Evolutionary conservation across 164 flowering plant genomes (phyloP).

Genomic region (Paratinospora sagittata): DNA sequence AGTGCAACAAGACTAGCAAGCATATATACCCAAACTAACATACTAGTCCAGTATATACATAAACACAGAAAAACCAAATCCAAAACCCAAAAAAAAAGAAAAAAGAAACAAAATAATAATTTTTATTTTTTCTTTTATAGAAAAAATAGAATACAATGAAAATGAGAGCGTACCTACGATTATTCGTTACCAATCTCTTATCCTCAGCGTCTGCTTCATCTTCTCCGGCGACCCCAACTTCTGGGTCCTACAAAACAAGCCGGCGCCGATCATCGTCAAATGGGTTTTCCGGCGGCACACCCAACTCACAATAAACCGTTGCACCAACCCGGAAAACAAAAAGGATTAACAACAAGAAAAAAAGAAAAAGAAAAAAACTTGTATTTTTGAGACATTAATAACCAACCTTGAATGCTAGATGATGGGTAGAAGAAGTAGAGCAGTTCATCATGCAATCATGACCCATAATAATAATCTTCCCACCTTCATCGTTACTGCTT

Average conservation of each 20-base stretch:
- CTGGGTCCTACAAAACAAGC: conserved; percentile 4
- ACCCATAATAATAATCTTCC: too few species aligned
- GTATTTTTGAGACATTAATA: too few species aligned
- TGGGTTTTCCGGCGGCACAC: background rate
- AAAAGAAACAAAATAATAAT: too few species aligned
- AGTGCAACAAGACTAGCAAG: background rate
- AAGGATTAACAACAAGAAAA: too few species aligned
- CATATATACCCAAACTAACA: conserved; percentile 1
- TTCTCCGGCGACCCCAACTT: conserved; percentile 5
- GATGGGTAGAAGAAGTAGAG: too few species aligned
- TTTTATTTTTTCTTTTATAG: too few species aligned
- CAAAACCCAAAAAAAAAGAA: too few species aligned
- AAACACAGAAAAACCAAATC: too few species aligned
- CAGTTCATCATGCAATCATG: too few species aligned
- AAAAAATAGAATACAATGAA: background rate
- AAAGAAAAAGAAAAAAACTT: too few species aligned
- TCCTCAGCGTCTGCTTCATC: conserved; percentile 6
- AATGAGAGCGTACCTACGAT: background rate
- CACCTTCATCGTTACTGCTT: too few species aligned
- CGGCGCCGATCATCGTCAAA: background rate
- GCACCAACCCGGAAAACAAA: conserved; percentile 9
- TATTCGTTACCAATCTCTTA: background rate
- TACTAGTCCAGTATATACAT: background rate
- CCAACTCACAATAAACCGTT: background rate
- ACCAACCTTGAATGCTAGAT: conserved; percentile 4